Evolutionary conservation across 2,329 filamentous ascomycete genomes (phyloP).

Genomic region (Beauveria medogensis): DNA sequence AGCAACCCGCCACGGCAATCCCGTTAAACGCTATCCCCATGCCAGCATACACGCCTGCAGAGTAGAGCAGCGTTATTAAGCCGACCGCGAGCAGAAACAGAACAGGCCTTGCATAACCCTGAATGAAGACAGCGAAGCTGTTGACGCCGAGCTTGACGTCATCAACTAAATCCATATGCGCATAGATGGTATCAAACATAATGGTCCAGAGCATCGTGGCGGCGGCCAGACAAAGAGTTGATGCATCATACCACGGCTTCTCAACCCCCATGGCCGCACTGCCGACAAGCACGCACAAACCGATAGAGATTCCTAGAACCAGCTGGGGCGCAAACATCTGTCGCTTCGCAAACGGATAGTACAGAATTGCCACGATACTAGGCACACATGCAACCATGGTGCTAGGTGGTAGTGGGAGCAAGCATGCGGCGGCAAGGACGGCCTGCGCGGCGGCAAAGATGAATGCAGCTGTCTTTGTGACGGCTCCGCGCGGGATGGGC

Average conservation of each 20-base stretch:
- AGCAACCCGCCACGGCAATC: not conserved
- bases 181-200: conserved; percentile 30
- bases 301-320: conserved; percentile 26
- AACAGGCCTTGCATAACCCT: not conserved
- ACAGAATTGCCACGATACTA: conserved; percentile 20
- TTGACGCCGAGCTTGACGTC: conserved; percentile 25
- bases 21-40: not conserved
- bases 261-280: conserved; percentile 19
- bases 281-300: conserved; percentile 25
- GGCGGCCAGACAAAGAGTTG: conserved; percentile 19
- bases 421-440: not conserved
- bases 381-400: conserved; percentile 20
- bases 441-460: conserved; percentile 23
- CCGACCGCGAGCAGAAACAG: not conserved
- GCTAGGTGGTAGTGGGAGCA: not conserved
- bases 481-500: conserved; percentile 26
- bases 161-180: conserved; percentile 26
- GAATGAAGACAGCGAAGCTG: conserved; percentile 22
- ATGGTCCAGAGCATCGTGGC: conserved; percentile 24
- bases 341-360: conserved; percentile 29
- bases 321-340: conserved; percentile 28
- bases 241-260: conserved; percentile 16
- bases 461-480: conserved; percentile 21
- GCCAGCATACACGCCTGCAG: not conserved
- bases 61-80: not conserved